Conservation (phyloP, 2,329 filamentous ascomycete genomes). For the Nemania abortiva region DNA sequence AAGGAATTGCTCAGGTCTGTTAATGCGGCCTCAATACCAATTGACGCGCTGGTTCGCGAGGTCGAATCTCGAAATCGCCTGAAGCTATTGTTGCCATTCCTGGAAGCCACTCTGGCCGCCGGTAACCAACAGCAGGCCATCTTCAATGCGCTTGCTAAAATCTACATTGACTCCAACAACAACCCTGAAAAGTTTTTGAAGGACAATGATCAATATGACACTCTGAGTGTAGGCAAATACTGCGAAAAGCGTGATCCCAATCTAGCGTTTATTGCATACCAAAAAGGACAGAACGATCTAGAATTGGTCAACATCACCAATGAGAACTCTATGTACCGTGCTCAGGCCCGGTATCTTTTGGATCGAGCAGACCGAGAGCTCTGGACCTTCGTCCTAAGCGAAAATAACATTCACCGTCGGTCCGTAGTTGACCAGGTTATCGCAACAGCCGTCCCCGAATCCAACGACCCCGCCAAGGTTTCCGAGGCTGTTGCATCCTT, state of each 20-base stretch:
- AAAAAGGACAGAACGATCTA: conserved; percentile 96
- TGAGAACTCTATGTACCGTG: conserved; percentile 99
- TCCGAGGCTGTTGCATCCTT: conserved; percentile 94
- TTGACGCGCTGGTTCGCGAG: conserved; percentile 92
- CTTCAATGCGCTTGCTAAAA: conserved; percentile 97
- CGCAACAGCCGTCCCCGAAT: conserved; percentile 92
- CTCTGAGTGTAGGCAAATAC: conserved; percentile 93
- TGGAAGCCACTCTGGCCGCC: conserved; percentile 87
- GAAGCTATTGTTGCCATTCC: conserved; percentile 94
- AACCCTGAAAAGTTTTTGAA: conserved; percentile 97
- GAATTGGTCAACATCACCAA: conserved; percentile 98
- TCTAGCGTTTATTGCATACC: conserved; percentile 92
- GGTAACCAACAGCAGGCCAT: conserved; percentile 97
- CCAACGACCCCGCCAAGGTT: conserved; percentile 92
- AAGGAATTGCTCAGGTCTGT: conserved; percentile 90
- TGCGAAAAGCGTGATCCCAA: conserved; percentile 99
- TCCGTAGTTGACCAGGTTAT: conserved; percentile 97
- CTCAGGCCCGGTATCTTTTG: conserved; percentile 94
- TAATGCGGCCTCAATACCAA: conserved; percentile 85
- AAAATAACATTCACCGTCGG: conserved; percentile 94
- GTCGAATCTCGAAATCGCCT: conserved; percentile 96
- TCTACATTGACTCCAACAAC: conserved; percentile 99
- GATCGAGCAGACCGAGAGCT: conserved; percentile 91
- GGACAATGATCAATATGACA: conserved; percentile 97
- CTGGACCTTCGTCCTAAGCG: conserved; percentile 93